phyloP scores from a whole-genome alignment of 495 filamentous ascomycete species.

The Astrothelium subdiscretum region DNA sequence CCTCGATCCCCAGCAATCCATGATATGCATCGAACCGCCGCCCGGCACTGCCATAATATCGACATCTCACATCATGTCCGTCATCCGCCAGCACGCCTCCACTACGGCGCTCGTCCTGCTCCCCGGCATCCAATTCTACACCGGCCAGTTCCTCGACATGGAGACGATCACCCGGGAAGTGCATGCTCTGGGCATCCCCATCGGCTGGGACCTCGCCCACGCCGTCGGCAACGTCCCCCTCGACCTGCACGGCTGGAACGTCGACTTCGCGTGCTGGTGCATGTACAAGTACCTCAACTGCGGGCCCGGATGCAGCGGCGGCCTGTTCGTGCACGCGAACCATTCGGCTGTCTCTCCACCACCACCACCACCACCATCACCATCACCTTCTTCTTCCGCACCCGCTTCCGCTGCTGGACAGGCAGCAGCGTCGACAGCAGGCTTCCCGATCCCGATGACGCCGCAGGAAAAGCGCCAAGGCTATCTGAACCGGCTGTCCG shows the following conservation, averaged over 20 bases:
- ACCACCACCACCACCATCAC: background rate
- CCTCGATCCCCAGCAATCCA: constrained; percentile 52
- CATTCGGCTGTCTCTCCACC: constrained; percentile 30
- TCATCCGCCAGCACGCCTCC: constrained; percentile 65
- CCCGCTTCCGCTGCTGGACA: background rate
- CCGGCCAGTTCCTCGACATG: constrained; percentile 84
- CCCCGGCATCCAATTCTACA: constrained; percentile 91
- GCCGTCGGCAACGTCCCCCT: constrained; percentile 85
- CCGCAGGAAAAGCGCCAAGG: constrained; percentile 7
- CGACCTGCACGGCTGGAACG: constrained; percentile 79
- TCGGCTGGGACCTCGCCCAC: constrained; percentile 95
- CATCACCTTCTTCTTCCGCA: background rate
- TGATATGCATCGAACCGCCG: constrained; percentile 64
- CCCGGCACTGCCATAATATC: constrained; percentile 39
- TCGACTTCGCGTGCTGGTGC: constrained; percentile 96
- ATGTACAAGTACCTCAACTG: constrained; percentile 94
- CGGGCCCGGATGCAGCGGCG: constrained; percentile 79
- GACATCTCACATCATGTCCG: constrained; percentile 60
- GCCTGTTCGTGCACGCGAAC: constrained; percentile 73
- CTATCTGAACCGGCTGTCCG: constrained; percentile 53
- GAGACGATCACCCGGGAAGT: constrained; percentile 71
- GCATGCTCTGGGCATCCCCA: constrained; percentile 59
- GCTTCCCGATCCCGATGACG: background rate
- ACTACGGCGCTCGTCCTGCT: constrained; percentile 72
- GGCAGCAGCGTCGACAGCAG: background rate